These are phyloP conservation scores for Penicillium sp. DNA, from an alignment of 2,329 filamentous ascomycete genomes.

Conservation along the genomic window DNA sequence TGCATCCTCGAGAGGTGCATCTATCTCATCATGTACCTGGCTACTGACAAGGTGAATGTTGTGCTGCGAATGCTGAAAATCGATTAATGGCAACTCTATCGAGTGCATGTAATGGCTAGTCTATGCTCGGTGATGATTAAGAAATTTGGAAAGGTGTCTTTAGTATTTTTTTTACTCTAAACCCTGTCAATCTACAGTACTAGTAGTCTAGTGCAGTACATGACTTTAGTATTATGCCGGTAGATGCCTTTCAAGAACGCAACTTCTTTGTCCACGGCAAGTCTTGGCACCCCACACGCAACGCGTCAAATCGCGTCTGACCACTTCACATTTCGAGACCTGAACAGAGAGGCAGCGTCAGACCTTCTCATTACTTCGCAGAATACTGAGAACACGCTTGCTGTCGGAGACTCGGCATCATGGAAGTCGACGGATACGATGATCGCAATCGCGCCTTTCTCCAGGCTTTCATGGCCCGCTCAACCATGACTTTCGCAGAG, in stretches of 20 bases:
- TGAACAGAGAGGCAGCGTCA: not conserved
- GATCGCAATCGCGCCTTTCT: slow-evolving; percentile 84
- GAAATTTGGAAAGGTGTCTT: no score
- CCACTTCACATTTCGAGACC: not conserved
- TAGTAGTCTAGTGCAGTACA: no score
- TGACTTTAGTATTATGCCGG: no score
- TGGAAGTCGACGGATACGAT: slow-evolving; percentile 47
- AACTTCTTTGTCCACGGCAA: slow-evolving; percentile 1
- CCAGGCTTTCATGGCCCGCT: slow-evolving; percentile 80
- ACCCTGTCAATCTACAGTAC: no score
- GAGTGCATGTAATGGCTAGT: no score
- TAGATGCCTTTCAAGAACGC: not conserved
- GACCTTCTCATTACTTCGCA: not conserved
- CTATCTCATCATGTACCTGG: no score
- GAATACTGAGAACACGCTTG: not conserved
- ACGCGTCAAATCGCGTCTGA: slow-evolving; percentile 21
- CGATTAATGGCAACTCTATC: not conserved
- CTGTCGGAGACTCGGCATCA: not conserved
- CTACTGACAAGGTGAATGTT: not conserved
- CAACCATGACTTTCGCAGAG: slow-evolving; percentile 74
- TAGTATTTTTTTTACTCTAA: no score
- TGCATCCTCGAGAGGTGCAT: not conserved
- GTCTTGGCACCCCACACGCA: slow-evolving; percentile 19
- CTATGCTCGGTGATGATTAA: no score
- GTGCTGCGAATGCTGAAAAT: not conserved